Evolutionary conservation across 2,329 filamentous ascomycete species (phyloP), one percentile per base, ranked within the genome.

Genomic region (Ophidiomyces ophidiicola): DNA sequence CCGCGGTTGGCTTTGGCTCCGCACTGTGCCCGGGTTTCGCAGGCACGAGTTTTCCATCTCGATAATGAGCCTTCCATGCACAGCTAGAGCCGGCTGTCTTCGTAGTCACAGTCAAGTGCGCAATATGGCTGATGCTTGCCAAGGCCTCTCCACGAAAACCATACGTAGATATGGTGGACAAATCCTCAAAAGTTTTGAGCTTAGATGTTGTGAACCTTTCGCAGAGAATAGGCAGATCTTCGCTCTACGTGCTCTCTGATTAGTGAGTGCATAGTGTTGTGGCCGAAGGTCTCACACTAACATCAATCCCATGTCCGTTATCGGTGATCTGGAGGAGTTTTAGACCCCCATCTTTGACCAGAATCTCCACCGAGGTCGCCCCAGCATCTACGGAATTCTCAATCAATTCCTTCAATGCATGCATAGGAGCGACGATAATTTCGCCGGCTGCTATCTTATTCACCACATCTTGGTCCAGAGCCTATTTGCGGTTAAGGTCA

Each of bases 381-480:
- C 90, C 88, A n/a, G 92, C 90, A 62, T 98, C 92, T 11, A 98
- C 86, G 3, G 90, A 81, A 53, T 98, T 98, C 59, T 98, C 90
- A 8, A 98, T 86, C 35, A 98, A 68, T 58, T 98, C 90, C 61
- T 98, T 98, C 42, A 98, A 63, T 2, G 92, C 90, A 60, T 98
- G 85, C 19, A 94, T 86, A 0, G 90, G 92, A 2, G 90, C 88
- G 34, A 98, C 86, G 44, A 98, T 98, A 52, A 98, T 98, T 60
- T 98, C 90, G 14, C 90, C 90, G 0, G 90, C 90, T 1, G 90
- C 90, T 50, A 98, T 98, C 60, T 96, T 98, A 68, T 96, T 98
- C 48, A 98, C 82, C 15, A 98, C 90, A 64, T 90, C 81, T 46
- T 82, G 78, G 53, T 93, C 83, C 18, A 98, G 72, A 10, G 88